Evolutionary conservation across 805 yeast genomes (phyloP).

Genomic region (Kluyveromyces nonfermentans): DNA sequence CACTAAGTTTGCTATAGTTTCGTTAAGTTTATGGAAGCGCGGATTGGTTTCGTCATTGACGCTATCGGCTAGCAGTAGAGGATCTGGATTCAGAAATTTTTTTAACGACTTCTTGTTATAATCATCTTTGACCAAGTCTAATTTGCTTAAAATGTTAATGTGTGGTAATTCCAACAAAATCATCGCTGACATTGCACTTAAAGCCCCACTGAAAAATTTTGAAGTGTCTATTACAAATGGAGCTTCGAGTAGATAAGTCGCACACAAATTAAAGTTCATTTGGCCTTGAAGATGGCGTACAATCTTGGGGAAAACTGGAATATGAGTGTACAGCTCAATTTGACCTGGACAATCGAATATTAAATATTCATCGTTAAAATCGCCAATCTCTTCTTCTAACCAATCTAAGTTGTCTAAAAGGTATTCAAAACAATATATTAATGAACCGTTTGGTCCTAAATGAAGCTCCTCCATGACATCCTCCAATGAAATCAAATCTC

Average conservation of each 20-base stretch:
- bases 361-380: constrained; percentile 85
- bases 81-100: constrained; percentile 85
- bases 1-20: constrained; percentile 77
- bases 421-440: constrained; percentile 89
- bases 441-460: constrained; percentile 91
- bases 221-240: constrained; percentile 86
- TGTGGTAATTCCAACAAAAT: constrained; percentile 91
- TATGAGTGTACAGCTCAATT: constrained; percentile 87
- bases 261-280: constrained; percentile 81
- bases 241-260: constrained; percentile 86
- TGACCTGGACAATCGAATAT: constrained; percentile 98
- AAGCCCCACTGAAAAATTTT: constrained; percentile 90
- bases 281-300: constrained; percentile 75
- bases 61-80: constrained; percentile 52
- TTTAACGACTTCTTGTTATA: constrained; percentile 69
- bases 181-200: constrained; percentile 98
- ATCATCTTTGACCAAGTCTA: constrained; percentile 77
- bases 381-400: constrained; percentile 96
- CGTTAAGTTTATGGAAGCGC: constrained; percentile 61
- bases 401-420: constrained; percentile 85
- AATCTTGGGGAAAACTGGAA: constrained; percentile 85
- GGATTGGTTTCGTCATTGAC: constrained; percentile 45
- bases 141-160: constrained; percentile 76
- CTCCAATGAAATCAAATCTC: constrained; percentile 80
- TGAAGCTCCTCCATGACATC: constrained; percentile 95